Percentiles rank a stretch among this genome's conserved stretches.
phyloP scores from a whole-genome alignment of 2,329 filamentous ascomycete genomes.

The Colletotrichum plurivorum region DNA sequence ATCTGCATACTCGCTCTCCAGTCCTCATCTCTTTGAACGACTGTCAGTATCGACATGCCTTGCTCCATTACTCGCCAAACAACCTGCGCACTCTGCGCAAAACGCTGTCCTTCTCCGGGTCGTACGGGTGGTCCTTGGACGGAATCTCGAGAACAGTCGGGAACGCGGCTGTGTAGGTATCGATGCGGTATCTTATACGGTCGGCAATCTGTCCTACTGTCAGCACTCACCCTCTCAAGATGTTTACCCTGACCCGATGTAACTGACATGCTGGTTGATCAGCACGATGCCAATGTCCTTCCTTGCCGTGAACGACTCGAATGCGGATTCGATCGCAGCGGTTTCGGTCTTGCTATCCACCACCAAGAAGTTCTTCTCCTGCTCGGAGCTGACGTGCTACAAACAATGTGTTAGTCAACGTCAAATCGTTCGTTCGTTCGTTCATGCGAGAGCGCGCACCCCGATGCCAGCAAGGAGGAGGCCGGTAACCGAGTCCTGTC shows the following conservation, averaged over 20 bases:
- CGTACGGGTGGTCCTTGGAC: conserved; percentile 98
- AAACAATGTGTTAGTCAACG: conserved; percentile 18
- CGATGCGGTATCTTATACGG: conserved; percentile 90
- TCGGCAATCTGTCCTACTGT: conserved; percentile 81
- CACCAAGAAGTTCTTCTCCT: conserved; percentile 97
- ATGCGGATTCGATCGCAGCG: conserved; percentile 87
- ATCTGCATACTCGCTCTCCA: neutral
- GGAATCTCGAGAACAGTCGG: conserved; percentile 97
- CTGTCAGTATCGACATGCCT: neutral
- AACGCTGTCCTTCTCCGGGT: conserved; percentile 98
- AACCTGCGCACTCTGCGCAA: conserved; percentile 83
- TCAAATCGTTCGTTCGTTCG: conserved; percentile 2
- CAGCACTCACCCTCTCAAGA: conserved; percentile 36
- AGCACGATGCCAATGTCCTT: conserved; percentile 98
- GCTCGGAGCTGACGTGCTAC: conserved; percentile 91
- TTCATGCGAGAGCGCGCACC: conserved; percentile 65
- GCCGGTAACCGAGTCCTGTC: conserved; percentile 93
- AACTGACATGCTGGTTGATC: conserved; percentile 94
- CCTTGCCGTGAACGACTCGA: conserved; percentile 88
- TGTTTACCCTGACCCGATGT: neutral
- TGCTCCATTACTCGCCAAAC: conserved; percentile 74
- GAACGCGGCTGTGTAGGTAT: conserved; percentile 94
- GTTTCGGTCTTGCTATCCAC: conserved; percentile 95
- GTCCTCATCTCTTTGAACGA: neutral
- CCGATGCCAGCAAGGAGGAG: conserved; percentile 95